A percentile compares a stretch with the other conserved stretches of the same genome.
Evolutionary conservation across 495 filamentous ascomycete species (phyloP).

Genomic region (Penicillium alfredii): DNA sequence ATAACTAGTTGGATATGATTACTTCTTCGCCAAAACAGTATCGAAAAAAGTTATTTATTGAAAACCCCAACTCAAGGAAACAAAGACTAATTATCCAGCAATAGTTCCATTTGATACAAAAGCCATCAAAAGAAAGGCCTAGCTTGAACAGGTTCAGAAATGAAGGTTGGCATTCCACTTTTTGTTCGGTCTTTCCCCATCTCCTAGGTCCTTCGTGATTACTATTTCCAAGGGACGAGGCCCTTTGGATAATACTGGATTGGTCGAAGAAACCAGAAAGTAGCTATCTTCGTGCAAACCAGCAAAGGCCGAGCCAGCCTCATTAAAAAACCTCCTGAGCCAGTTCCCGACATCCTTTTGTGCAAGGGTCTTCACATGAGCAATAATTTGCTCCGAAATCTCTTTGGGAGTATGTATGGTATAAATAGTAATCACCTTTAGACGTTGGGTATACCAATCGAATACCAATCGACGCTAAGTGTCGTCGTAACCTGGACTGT

Average conservation of each 20-base stretch:
- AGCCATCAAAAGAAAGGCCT: not conserved
- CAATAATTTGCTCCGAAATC: not conserved
- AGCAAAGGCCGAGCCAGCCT: not conserved
- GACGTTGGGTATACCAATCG: not conserved
- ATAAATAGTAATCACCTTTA: not conserved
- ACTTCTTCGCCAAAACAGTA: too few relatives aligned
- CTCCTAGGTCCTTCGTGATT: not conserved
- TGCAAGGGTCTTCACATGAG: not conserved
- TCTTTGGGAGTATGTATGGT: not conserved
- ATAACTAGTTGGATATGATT: too few relatives aligned
- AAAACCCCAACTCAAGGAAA: not conserved
- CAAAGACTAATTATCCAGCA: not conserved
- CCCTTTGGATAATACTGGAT: not conserved
- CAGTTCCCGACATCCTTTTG: slow-evolving; percentile 2
- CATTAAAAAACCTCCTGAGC: slow-evolving; percentile 1
- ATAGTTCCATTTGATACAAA: not conserved
- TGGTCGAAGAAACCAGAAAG: not conserved
- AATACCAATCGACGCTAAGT: too few relatives aligned
- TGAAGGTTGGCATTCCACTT: not conserved
- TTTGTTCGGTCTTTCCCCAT: not conserved
- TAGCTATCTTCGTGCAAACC: not conserved
- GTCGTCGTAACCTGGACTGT: not conserved
- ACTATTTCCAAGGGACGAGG: not conserved
- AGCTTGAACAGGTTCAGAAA: not conserved
- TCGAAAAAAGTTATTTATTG: not conserved